Evolutionary conservation across 2,329 filamentous ascomycete species (phyloP).

Genomic region (Colletotrichum shisoi): DNA sequence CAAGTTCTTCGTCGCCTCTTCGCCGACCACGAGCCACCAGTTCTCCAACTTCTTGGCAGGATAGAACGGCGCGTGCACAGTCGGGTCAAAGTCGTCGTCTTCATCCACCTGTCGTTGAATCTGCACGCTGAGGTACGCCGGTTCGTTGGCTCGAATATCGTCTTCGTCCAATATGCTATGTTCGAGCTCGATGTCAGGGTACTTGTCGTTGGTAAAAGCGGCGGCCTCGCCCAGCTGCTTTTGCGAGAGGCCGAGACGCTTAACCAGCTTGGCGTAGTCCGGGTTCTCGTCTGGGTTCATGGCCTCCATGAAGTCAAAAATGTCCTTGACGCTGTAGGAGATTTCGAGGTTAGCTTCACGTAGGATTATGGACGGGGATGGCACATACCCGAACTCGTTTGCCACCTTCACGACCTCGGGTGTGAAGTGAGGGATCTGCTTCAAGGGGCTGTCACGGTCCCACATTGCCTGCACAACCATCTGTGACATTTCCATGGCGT

Average conservation of each 20-base stretch:
- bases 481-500: slow-evolving; percentile 98
- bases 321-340: slow-evolving; percentile 76
- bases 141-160: slow-evolving; percentile 78
- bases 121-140: slow-evolving; percentile 82
- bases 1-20: slow-evolving; percentile 86
- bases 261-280: slow-evolving; percentile 78
- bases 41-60: slow-evolving; percentile 92
- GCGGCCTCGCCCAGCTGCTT: slow-evolving; percentile 88
- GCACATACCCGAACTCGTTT: slow-evolving; percentile 75
- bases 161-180: slow-evolving; percentile 86
- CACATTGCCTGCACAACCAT: slow-evolving; percentile 99
- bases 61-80: slow-evolving; percentile 95
- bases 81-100: slow-evolving; percentile 73
- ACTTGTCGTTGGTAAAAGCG: slow-evolving; percentile 93
- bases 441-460: slow-evolving; percentile 95
- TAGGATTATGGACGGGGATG: slow-evolving; percentile 6
- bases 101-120: slow-evolving; percentile 85
- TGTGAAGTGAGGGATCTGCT: slow-evolving; percentile 96
- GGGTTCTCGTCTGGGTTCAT: slow-evolving; percentile 96
- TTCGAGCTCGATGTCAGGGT: slow-evolving; percentile 91
- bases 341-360: slow-evolving; percentile 46
- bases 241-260: slow-evolving; percentile 79
- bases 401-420: slow-evolving; percentile 83
- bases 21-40: slow-evolving; percentile 97
- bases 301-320: slow-evolving; percentile 97